These are phyloP conservation scores for Ophiostoma perfectum DNA, from an alignment of 2,329 filamentous ascomycete species.

Conservation along the genomic window DNA sequence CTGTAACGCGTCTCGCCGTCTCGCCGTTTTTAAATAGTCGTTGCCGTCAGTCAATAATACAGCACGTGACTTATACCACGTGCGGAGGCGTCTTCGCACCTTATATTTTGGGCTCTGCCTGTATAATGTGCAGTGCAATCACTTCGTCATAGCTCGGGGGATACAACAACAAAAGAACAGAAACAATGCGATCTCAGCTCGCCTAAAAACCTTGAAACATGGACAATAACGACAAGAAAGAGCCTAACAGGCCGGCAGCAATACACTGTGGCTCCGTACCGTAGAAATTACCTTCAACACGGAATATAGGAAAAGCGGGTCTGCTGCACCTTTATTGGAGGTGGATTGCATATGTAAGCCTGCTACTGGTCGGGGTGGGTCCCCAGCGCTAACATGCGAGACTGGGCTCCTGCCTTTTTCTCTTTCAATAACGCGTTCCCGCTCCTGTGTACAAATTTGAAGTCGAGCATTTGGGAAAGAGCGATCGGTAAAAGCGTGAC, in stretches of 20 bases:
- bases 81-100: neutral
- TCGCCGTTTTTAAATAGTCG: neutral
- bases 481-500: slow-evolving; percentile 19
- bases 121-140: neutral
- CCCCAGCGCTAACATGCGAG: slow-evolving; percentile 14
- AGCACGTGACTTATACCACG: neutral
- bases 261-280: neutral
- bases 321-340: slow-evolving; percentile 30
- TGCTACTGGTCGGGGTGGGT: neutral
- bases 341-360: neutral
- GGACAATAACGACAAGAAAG: neutral
- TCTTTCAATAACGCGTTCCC: slow-evolving; percentile 18
- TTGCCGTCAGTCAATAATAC: neutral
- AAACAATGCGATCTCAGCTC: too few relatives aligned
- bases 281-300: slow-evolving; percentile 2
- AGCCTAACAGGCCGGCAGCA: neutral
- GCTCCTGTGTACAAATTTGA: slow-evolving; percentile 14
- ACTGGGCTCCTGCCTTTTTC: slow-evolving; percentile 14
- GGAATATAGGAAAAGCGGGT: slow-evolving; percentile 19
- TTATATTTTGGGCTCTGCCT: neutral
- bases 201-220: too few relatives aligned
- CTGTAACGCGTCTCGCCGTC: neutral
- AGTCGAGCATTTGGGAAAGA: slow-evolving; percentile 15
- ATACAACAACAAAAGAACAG: neutral
- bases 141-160: neutral